phyloP scores from a whole-genome alignment of 2,329 filamentous ascomycete species.

The Arthrobotrys sinensis region DNA sequence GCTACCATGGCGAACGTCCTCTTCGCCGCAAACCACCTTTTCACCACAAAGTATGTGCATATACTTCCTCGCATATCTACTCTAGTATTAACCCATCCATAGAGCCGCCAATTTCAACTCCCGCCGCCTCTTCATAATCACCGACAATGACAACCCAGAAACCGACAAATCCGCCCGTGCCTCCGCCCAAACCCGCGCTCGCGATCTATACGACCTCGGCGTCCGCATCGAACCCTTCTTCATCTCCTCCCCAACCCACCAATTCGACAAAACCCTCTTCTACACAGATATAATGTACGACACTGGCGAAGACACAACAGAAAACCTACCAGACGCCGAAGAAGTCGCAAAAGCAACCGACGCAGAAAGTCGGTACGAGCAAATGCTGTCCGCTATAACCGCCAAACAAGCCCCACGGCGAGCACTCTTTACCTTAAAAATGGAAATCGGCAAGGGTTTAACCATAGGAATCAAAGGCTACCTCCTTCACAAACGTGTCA shows the following conservation, averaged over 20 bases:
- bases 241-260: constrained; percentile 78
- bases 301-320: constrained; percentile 68
- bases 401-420: constrained; percentile 90
- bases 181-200: constrained; percentile 86
- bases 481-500: constrained; percentile 87
- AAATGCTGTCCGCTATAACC: constrained; percentile 85
- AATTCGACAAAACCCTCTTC: constrained; percentile 87
- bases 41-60: constrained; percentile 79
- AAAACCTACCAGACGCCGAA: constrained; percentile 62
- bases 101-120: constrained; percentile 91
- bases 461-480: constrained; percentile 94
- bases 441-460: constrained; percentile 88
- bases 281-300: constrained; percentile 97
- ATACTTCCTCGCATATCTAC: not conserved
- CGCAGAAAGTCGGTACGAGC: constrained; percentile 67
- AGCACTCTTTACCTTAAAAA: constrained; percentile 86
- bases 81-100: constrained; percentile 18
- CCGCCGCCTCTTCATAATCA: constrained; percentile 92
- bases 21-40: constrained; percentile 96
- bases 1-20: constrained; percentile 89
- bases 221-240: constrained; percentile 94
- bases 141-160: constrained; percentile 92
- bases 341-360: constrained; percentile 75
- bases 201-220: constrained; percentile 93
- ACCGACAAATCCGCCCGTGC: constrained; percentile 80